These are phyloP conservation scores for Rhizoclosmatium globosum DNA, from an alignment of 192 early-diverging fungal species.

Conservation along the genomic window DNA sequence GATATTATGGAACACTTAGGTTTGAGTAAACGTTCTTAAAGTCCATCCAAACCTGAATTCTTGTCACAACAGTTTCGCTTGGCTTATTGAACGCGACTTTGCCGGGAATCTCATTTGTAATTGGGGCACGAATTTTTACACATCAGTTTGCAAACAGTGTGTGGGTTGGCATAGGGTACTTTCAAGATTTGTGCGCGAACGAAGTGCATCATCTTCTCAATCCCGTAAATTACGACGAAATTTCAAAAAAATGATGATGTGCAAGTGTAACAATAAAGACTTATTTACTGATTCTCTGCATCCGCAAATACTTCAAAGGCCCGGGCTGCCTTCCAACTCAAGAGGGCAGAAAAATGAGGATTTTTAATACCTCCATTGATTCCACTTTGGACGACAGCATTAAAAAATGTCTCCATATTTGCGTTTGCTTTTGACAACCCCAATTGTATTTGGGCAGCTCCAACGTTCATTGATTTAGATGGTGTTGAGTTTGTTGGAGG, in stretches of 20 bases:
- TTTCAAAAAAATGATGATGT: not conserved
- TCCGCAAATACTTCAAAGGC: slow-evolving; percentile 37
- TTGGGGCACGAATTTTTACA: slow-evolving; percentile 24
- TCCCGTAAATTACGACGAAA: not conserved
- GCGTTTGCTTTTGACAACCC: slow-evolving; percentile 55
- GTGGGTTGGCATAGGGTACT: slow-evolving; percentile 26
- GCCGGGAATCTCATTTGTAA: slow-evolving; percentile 25
- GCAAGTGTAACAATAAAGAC: too few species aligned
- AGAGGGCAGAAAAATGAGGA: slow-evolving; percentile 17
- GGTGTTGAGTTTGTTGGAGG: not conserved
- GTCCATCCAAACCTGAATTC: not conserved
- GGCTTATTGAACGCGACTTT: slow-evolving; percentile 24
- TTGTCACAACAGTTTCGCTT: not conserved
- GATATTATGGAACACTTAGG: slow-evolving; percentile 34
- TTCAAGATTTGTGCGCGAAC: slow-evolving; percentile 19
- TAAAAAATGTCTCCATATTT: slow-evolving; percentile 51
- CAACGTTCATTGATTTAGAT: slow-evolving; percentile 33
- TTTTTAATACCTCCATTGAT: slow-evolving; percentile 32
- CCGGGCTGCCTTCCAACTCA: slow-evolving; percentile 47
- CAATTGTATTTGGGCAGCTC: slow-evolving; percentile 53
- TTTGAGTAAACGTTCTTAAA: not conserved
- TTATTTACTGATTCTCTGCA: not conserved
- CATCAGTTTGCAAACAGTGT: not conserved
- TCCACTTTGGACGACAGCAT: slow-evolving; percentile 11
- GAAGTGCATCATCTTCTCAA: slow-evolving; percentile 11